Evolutionary conservation across 2,329 filamentous ascomycete genomes (phyloP), one percentile per base, ranked within the genome.

Genomic region (Calycina herbarum): DNA sequence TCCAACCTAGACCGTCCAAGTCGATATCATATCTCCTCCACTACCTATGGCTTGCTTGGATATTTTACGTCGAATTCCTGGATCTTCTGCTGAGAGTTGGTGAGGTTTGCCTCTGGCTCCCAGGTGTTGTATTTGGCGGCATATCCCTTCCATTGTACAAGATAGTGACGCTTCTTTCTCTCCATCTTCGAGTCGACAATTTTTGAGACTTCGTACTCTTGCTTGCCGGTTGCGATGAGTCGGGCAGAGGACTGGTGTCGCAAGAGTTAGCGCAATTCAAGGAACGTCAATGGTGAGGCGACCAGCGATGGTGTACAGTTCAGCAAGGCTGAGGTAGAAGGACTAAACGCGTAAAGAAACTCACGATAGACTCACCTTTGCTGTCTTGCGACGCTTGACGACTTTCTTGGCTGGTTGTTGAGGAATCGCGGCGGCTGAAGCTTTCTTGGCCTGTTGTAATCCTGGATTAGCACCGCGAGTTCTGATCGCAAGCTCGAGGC

Each of bases 101-200:
- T 31, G 6, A 71, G 59, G 40, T 70, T 61, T 1, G 20, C 42
- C 7, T 67, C 65, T 7, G 65, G 68, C 61, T 71, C 69, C 69
- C 69, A 70, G n/a, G 65, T 71, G 20, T 64, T 64, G 7, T 61
- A 27, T 3, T 48, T 20, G 6, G 45, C 27, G 0, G 62, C 31
- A 31, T 63, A 71, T 2, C 69, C 68, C 35, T 48, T 42, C 69
- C 69, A 71, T 29, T 70, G 64, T 48, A 71, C 65, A 0, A 61
- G 33, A 48, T 70, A 71, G 6, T 33, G 38, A 11, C 29, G 20
- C 29, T 64, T 62, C 4, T 62, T 56, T 2, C 65, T 56, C 4
- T 59, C 48, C 4, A 66, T 42, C 20, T 62, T 59, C 11, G 67
- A 68, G 42, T 68, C 64, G 13, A 66, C n/a, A 40, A 71, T 64